phyloP scores from a whole-genome alignment of 2,329 filamentous ascomycete genomes.

The Cercospora zeina region DNA sequence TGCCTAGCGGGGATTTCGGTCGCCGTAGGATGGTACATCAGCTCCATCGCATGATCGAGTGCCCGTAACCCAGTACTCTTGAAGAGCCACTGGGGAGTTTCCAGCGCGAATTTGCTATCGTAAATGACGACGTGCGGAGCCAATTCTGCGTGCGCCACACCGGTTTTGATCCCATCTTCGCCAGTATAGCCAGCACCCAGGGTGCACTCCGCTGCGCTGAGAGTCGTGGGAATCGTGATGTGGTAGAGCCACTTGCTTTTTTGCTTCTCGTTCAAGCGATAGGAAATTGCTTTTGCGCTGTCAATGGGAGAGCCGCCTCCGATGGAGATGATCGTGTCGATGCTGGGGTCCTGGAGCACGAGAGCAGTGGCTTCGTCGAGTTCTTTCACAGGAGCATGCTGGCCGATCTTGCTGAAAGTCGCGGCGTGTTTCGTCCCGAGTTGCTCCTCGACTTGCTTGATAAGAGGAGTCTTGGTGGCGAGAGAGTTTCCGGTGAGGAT shows the following conservation, averaged over 20 bases:
- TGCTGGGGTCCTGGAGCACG: conserved; percentile 47
- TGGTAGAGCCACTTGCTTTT: conserved; percentile 46
- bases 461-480: conserved; percentile 55
- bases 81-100: conserved; percentile 55
- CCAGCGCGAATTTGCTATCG: conserved; percentile 52
- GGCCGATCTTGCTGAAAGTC: conserved; percentile 57
- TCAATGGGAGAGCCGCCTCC: conserved; percentile 60
- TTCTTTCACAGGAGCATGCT: conserved; percentile 58
- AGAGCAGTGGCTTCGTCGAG: conserved; percentile 54
- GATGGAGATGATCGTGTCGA: conserved; percentile 58
- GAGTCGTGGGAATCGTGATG: conserved; percentile 53
- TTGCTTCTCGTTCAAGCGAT: conserved; percentile 46
- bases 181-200: conserved; percentile 55
- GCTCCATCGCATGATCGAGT: conserved; percentile 58
- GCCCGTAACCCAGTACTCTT: conserved; percentile 56
- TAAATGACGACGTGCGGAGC: conserved; percentile 55
- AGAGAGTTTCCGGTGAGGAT: conserved; percentile 59
- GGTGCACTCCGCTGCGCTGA: conserved; percentile 58
- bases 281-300: conserved; percentile 51
- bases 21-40: conserved; percentile 54
- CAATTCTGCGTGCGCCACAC: conserved; percentile 47
- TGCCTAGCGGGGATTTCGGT: conserved; percentile 54
- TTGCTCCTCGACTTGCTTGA: conserved; percentile 53
- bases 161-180: conserved; percentile 50
- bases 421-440: conserved; percentile 55